These are phyloP conservation scores for Trichocladium uniseriatum DNA, from an alignment of 495 filamentous ascomycete genomes.

Conservation along the genomic window DNA sequence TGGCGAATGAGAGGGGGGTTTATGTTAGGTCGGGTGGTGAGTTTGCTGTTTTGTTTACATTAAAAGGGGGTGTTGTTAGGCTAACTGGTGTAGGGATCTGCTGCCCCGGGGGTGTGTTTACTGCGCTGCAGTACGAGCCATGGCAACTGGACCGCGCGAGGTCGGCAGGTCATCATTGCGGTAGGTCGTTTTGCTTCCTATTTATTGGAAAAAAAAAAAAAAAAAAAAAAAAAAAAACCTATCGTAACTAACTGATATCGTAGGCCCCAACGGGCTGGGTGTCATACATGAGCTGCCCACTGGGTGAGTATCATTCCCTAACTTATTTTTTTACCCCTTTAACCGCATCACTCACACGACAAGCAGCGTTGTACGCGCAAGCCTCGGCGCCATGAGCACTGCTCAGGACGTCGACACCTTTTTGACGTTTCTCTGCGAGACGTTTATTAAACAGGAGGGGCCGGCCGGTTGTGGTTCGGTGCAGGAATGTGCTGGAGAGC, in stretches of 20 bases:
- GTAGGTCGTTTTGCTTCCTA: slow-evolving; percentile 2
- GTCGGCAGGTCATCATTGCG: slow-evolving; percentile 57
- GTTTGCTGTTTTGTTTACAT: slow-evolving; percentile 25
- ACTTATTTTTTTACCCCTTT: not conserved
- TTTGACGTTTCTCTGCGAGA: slow-evolving; percentile 46
- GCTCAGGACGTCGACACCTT: slow-evolving; percentile 50
- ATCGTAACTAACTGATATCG: slow-evolving; percentile 39
- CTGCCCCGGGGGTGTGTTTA: slow-evolving; percentile 37
- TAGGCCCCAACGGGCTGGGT: slow-evolving; percentile 17
- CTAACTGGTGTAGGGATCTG: slow-evolving; percentile 37
- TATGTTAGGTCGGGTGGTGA: slow-evolving; percentile 62
- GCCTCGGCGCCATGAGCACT: slow-evolving; percentile 65
- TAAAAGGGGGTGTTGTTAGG: slow-evolving; percentile 42
- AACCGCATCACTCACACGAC: slow-evolving; percentile 5
- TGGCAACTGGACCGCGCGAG: slow-evolving; percentile 55
- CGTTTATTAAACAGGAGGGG: slow-evolving; percentile 29
- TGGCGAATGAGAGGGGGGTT: slow-evolving; percentile 52
- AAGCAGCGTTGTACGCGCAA: slow-evolving; percentile 50
- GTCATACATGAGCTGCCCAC: slow-evolving; percentile 27
- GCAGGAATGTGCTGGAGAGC: too few relatives aligned
- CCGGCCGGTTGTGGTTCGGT: not conserved
- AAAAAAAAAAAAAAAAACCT: too few relatives aligned
- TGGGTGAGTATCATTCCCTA: slow-evolving; percentile 11
- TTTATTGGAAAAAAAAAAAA: too few relatives aligned
- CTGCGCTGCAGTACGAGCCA: slow-evolving; percentile 39